Percentiles rank a stretch among this genome's conserved stretches.
phyloP scores from a whole-genome alignment of 1,139 yeast species.

The Hansenula sp. region DNA sequence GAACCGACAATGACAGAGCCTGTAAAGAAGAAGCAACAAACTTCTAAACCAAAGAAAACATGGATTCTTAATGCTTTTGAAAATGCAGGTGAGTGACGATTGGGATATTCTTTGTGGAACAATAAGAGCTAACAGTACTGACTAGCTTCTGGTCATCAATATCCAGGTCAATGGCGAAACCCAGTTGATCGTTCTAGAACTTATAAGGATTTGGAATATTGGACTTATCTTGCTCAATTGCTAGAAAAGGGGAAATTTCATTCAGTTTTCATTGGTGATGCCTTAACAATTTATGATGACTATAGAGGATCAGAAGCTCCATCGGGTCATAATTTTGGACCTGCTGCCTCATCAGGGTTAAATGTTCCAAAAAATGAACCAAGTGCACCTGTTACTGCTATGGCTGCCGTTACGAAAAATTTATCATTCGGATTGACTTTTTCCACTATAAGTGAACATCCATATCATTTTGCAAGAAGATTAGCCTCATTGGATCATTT shows the following conservation, averaged over 20 bases:
- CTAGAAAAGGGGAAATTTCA: conserved; percentile 38
- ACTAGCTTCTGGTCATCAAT: conserved; percentile 33
- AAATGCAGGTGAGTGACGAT: conserved; percentile 25
- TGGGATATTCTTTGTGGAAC: too few relatives aligned
- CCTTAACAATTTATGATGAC: conserved; percentile 34
- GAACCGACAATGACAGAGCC: conserved; percentile 5
- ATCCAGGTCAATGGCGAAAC: conserved; percentile 36
- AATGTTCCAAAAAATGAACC: conserved; percentile 36
- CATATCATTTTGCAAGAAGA: conserved; percentile 36
- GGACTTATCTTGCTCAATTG: conserved; percentile 39
- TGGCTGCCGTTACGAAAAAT: conserved; percentile 36
- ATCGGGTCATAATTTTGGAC: conserved; percentile 23
- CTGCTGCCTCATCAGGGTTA: conserved; percentile 33
- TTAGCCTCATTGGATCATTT: conserved; percentile 36
- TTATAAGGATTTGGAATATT: conserved; percentile 34
- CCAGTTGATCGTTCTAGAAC: conserved; percentile 10
- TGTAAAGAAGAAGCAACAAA: conserved; percentile 4
- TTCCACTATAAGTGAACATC: conserved; percentile 37
- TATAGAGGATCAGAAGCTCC: conserved; percentile 29
- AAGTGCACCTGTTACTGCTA: conserved; percentile 31
- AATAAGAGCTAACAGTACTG: too few relatives aligned
- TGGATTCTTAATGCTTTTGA: conserved; percentile 34
- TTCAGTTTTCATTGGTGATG: conserved; percentile 39
- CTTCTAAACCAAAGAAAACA: conserved; percentile 10
- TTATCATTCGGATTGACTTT: conserved; percentile 35